Evolutionary conservation across 805 yeast species (phyloP).

Genomic region (Kockiozyma suomiensis): DNA sequence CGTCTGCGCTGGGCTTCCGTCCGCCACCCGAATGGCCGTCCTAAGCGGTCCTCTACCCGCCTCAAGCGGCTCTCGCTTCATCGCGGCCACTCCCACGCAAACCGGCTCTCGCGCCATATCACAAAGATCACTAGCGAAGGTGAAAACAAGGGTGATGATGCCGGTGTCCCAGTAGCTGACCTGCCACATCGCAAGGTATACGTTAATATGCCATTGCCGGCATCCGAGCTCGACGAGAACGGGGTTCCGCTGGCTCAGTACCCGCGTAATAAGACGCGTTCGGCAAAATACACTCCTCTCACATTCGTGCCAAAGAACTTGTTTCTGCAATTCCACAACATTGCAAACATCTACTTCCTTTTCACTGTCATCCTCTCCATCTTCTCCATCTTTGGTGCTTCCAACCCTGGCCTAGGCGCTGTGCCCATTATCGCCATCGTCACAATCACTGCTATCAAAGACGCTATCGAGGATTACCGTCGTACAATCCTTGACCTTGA

Average conservation of each 20-base stretch:
- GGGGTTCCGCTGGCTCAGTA: constrained; percentile 63
- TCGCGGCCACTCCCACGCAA: constrained; percentile 8
- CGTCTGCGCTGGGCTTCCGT: constrained; percentile 34
- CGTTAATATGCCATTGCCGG: constrained; percentile 56
- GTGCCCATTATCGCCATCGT: constrained; percentile 83
- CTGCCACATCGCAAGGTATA: constrained; percentile 47
- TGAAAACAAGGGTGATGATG: constrained; percentile 29
- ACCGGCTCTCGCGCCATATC: constrained; percentile 7
- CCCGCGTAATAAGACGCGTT: constrained; percentile 88
- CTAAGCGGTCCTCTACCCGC: constrained; percentile 23
- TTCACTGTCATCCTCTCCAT: constrained; percentile 65
- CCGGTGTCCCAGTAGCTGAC: constrained; percentile 13
- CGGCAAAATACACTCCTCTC: constrained; percentile 92
- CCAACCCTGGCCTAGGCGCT: constrained; percentile 71
- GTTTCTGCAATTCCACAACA: constrained; percentile 75
- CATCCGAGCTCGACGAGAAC: constrained; percentile 50
- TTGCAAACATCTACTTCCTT: constrained; percentile 89
- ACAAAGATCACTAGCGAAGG: constrained; percentile 12
- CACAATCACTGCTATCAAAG: constrained; percentile 70
- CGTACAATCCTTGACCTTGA: constrained; percentile 66
- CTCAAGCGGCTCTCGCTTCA: constrained; percentile 29
- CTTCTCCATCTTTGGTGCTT: constrained; percentile 72
- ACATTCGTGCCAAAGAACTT: constrained; percentile 86
- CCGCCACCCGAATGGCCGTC: constrained; percentile 26
- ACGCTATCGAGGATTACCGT: constrained; percentile 75